Base-by-base conservation (phyloP, 495 filamentous ascomycete species). In the Penicillium canariense region DNA sequence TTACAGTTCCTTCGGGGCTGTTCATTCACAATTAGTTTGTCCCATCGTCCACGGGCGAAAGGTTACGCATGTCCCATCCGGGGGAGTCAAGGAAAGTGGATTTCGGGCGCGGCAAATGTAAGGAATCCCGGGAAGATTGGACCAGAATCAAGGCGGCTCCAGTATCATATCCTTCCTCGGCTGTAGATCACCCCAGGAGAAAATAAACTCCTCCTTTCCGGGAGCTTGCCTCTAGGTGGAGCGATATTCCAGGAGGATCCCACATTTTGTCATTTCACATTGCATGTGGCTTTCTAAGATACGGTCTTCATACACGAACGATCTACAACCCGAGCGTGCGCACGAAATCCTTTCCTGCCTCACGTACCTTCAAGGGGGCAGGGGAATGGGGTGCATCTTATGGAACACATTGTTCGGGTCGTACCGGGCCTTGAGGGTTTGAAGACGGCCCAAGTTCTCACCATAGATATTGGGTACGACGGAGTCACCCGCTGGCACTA, bases 321-420 rank as follows among this genome's bases (percentile, higher is more conserved):
- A n/a, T n/a, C n/a, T n/a, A n/a, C n/a, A n/a, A n/a, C n/a, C n/a
- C n/a, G n/a, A n/a, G n/a, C n/a, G n/a, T n/a, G n/a, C n/a, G n/a
- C n/a, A n/a, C n/a, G n/a, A n/a, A n/a, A n/a, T n/a, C n/a, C n/a
- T n/a, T 48, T 12, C 23, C 30, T 34, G 14, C 18, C 23, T 5
- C 38, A 9, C 31, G 11, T 36, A 15, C 30, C 26, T 26, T 17
- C 3, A 15, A 3, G n/a, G 47, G 4, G 15, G 15, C n/a, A 31
- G 35, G 15, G 58, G 25, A 30, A 69, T 61, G 0, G 66, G 59
- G 22, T 74, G 71, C 69, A 74, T 74, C 55, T 77, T 73, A 47
- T 73, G 63, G 58, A 85, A 85, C 17, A 83, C 56, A 58, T 83
- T 83, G 1, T 63, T 70, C 0, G 81, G 79, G 54, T 85, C 81